These are phyloP conservation scores for Imleria badia DNA, from an alignment of 768 basidiomycete genomes.

Conservation along the genomic window DNA sequence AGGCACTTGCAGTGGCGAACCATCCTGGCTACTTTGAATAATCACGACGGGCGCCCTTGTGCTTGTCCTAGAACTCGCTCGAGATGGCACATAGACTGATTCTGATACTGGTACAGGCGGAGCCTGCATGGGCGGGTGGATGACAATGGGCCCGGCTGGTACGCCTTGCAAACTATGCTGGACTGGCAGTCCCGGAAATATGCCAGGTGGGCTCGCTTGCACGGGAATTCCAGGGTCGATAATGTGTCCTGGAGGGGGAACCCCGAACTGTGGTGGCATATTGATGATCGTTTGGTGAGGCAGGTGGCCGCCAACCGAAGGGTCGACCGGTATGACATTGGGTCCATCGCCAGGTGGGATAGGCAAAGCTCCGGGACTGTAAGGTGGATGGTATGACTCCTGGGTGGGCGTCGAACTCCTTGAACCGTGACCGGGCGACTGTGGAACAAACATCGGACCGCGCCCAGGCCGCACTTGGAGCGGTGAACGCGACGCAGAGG, in stretches of 20 bases:
- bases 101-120: slow-evolving; percentile 7
- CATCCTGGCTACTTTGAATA: slow-evolving; percentile 15
- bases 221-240: slow-evolving; percentile 8
- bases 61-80: slow-evolving; percentile 18
- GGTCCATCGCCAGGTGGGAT: slow-evolving; percentile 14
- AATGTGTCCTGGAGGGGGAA: slow-evolving; percentile 26
- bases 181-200: neutral
- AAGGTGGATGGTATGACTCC: slow-evolving; percentile 15
- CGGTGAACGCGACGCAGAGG: slow-evolving; percentile 11
- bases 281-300: slow-evolving; percentile 17
- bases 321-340: slow-evolving; percentile 16
- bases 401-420: slow-evolving; percentile 28
- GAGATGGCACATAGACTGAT: slow-evolving; percentile 13
- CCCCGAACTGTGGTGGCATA: slow-evolving; percentile 12
- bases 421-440: slow-evolving; percentile 12
- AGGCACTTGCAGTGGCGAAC: slow-evolving; percentile 20
- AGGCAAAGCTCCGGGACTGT: slow-evolving; percentile 13
- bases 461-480: slow-evolving; percentile 22
- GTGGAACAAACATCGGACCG: slow-evolving; percentile 14
- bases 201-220: slow-evolving; percentile 2
- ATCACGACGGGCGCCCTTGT: slow-evolving; percentile 16
- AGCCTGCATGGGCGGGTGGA: slow-evolving; percentile 14
- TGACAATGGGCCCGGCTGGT: slow-evolving; percentile 10
- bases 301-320: slow-evolving; percentile 4
- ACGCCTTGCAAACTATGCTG: neutral